A percentile compares a stretch with the other conserved stretches of the same genome.
Conservation (phyloP, 441 rosid species). For the Melastoma candidum region DNA sequence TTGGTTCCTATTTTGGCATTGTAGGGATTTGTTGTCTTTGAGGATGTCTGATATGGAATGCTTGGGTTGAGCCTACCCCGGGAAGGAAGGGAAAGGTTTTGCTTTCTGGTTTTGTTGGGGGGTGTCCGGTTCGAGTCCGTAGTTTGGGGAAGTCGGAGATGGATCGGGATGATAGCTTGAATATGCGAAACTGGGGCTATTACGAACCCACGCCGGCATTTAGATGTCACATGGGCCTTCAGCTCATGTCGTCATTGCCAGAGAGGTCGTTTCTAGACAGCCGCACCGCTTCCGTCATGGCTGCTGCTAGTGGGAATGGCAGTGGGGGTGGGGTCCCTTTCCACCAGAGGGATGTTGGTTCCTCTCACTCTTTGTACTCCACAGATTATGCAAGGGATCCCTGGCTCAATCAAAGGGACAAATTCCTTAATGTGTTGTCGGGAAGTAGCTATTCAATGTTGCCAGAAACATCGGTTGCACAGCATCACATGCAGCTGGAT, state of each 20-base stretch:
- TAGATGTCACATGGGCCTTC: constrained; percentile 16
- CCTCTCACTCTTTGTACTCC: constrained; percentile 9
- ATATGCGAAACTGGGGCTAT: constrained; percentile 22
- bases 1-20: constrained; percentile 1
- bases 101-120: background rate
- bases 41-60: constrained; percentile 6
- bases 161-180: constrained; percentile 18
- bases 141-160: background rate
- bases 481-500: constrained; percentile 43
- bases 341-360: constrained; percentile 13
- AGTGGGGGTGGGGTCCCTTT: constrained; percentile 2
- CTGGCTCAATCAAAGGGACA: constrained; percentile 80
- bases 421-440: constrained; percentile 51
- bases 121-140: background rate
- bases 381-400: constrained; percentile 42
- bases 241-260: constrained; percentile 13
- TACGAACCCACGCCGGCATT: constrained; percentile 16
- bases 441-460: constrained; percentile 30
- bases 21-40: constrained; percentile 1
- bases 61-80: constrained; percentile 5
- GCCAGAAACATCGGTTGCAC: constrained; percentile 44
- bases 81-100: constrained; percentile 1
- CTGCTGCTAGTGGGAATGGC: constrained; percentile 1
- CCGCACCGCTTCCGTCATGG: constrained; percentile 18
- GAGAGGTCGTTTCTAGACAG: constrained; percentile 13